Evolutionary conservation across 73 alveolate genomes (phyloP), one percentile per base, ranked within the genome.

Genomic region (Paramecium primaurelia): DNA sequence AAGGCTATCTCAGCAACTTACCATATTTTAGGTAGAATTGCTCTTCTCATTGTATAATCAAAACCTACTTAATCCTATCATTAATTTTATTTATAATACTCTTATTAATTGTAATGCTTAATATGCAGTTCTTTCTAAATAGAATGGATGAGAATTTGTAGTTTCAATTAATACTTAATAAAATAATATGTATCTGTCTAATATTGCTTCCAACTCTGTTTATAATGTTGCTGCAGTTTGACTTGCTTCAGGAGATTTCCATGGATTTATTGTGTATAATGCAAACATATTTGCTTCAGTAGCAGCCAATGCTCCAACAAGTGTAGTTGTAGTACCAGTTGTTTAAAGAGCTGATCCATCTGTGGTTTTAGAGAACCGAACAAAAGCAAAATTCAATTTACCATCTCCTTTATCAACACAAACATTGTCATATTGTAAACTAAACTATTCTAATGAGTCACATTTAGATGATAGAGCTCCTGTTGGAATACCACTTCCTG

Each of bases 351-450:
- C 47, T 9, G 91, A 44, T 20, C 91, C 91, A 32, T 80, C 91
- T 6, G 91, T 42, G 28, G 77, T 28, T 11, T 25, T 26, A 26
- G 49, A 2, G 16, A 44, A 80, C 3, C 91, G 47, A 14, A 80
- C 91, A 80, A 80, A 47, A 47, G 91, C 91, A 80, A 40, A 80
- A 80, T 80, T 80, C 18, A 80, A 80, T 80, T 47, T 80, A 20
- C 77, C 75, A 25, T 80, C 91, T 11, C 77, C 75, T 14, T 42
- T 80, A 26, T 80, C 75, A 1, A 40, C 44, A 45, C 91, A 80
- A 44, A 80, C 91, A 80, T 80, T 80, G 30, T 80, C 91, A 80
- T 80, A 80, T 45, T 45, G 51, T 80, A 49, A 47, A 80, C 91
- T 80, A 49, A 80, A 80, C 32, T 34, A 25, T 30, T 80, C 91